Percentiles rank a stretch among this genome's conserved stretches.
Evolutionary conservation across 257 asterid genomes (phyloP).

Genomic region (Primulina huaijiensis): DNA sequence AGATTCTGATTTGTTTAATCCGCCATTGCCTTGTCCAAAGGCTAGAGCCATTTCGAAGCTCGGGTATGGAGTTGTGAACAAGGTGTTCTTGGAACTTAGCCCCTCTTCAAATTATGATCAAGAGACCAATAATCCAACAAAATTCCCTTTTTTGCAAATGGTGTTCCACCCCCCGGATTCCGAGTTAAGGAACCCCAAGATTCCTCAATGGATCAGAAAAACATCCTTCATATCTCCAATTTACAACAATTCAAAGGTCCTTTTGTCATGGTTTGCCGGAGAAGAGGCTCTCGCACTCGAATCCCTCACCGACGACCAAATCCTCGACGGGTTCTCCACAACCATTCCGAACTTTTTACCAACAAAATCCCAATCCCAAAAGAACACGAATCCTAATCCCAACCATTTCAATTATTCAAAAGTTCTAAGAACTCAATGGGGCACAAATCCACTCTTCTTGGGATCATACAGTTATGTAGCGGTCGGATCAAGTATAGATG

Average conservation of each 20-base stretch:
- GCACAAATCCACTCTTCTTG: conserved; percentile 71
- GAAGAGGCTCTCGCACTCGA: conserved; percentile 74
- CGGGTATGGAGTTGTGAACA: conserved; percentile 80
- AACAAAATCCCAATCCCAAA: conserved; percentile 25
- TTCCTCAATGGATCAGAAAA: conserved; percentile 75
- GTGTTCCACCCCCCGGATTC: conserved; percentile 49
- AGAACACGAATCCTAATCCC: conserved; percentile 24
- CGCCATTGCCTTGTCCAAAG: conserved; percentile 64
- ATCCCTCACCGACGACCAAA: conserved; percentile 52
- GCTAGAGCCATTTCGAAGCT: conserved; percentile 59
- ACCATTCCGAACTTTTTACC: conserved; percentile 53
- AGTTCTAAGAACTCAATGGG: conserved; percentile 76
- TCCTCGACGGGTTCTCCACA: conserved; percentile 51
- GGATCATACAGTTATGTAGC: conserved; percentile 87
- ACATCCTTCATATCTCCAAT: conserved; percentile 59
- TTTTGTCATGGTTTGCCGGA: conserved; percentile 80
- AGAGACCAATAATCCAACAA: not conserved
- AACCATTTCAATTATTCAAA: conserved; percentile 33
- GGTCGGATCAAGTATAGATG: conserved; percentile 77
- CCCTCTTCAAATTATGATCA: conserved; percentile 18
- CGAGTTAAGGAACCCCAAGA: conserved; percentile 33
- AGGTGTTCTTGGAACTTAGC: conserved; percentile 56
- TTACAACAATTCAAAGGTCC: conserved; percentile 45
- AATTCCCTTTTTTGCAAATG: conserved; percentile 66
- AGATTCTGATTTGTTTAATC: conserved; percentile 48